Evolutionary conservation across 1,284 basidiomycete genomes (phyloP), one percentile per base, ranked within the genome.

Genomic region (Sporisorium exsertum): DNA sequence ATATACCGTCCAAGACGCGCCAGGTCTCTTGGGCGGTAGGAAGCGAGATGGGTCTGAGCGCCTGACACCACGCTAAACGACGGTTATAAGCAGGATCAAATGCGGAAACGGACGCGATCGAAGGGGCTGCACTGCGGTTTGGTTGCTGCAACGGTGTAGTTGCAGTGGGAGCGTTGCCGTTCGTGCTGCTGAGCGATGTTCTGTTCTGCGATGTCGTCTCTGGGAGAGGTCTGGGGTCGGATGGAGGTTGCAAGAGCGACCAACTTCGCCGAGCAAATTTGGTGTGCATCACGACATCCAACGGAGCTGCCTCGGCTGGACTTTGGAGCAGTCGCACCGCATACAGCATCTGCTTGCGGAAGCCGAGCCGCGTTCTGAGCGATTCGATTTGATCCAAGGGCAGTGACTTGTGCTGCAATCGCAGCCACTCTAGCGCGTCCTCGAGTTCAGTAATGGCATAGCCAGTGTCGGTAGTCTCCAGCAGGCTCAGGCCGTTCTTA

Each of bases 401-500:
- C 51, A 73, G 22, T 16, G 37, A 5, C 2, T 7, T 26, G 18
- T 42, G 9, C 27, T 67, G 59, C 26, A 67, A 49, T 32, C 70
- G 88, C 87, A 93, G 60, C 88, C 87, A 87, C 77, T 86, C 22
- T 86, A 87, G 81, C 0, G 89, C 92, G 13, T 89, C 88, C 49
- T 92, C 91, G 9, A 95, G 85, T 60, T 88, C 87, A 7, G 87
- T 85, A 1, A 92, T 65, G n/a, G 92, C 87, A 55, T 89, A 88
- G 57, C 88, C 88, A 4, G 90, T 88, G n/a, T 90, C 89, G 32
- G 92, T 87, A 2, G 88, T 88, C 85, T 95, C 93, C 22, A 91
- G 87, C n/a, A 95, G 87, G 0, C 91, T 90, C 0, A 94, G 88
- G 20, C 94, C 93, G 78, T 91, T 92, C 86, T 94, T 94, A 77